These are phyloP conservation scores for Starmerella cellae DNA, from an alignment of 805 yeast genomes.

Conservation along the genomic window DNA sequence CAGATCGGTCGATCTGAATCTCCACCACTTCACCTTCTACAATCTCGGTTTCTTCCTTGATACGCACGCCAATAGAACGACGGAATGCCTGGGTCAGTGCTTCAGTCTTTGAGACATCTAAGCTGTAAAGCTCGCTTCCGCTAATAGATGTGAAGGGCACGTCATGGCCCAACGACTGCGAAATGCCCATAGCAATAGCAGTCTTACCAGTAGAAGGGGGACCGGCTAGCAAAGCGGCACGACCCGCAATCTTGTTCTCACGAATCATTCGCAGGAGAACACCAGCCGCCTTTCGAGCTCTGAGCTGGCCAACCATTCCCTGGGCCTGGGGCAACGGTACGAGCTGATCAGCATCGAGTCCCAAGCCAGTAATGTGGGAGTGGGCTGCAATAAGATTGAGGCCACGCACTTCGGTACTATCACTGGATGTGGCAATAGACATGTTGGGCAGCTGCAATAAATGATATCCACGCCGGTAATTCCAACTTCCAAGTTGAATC, in stretches of 20 bases:
- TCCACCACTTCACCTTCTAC: constrained; percentile 99
- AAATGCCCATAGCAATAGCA: constrained; percentile 85
- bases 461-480: too few relatives aligned
- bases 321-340: constrained; percentile 70
- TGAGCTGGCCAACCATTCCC: constrained; percentile 95
- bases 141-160: constrained; percentile 95
- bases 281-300: constrained; percentile 94
- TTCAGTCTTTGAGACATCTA: constrained; percentile 90
- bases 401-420: constrained; percentile 38
- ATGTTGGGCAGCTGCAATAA: too few relatives aligned
- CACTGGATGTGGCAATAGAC: constrained; percentile 31
- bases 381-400: constrained; percentile 89
- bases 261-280: constrained; percentile 84
- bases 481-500: too few relatives aligned
- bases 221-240: constrained; percentile 91
- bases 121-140: constrained; percentile 83
- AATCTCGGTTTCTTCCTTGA: constrained; percentile 91
- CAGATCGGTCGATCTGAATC: constrained; percentile 81
- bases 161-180: constrained; percentile 41
- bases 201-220: constrained; percentile 99
- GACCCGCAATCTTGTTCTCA: constrained; percentile 89
- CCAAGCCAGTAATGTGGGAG: constrained; percentile 91
- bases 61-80: constrained; percentile 86
- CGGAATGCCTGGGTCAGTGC: constrained; percentile 93
- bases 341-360: constrained; percentile 74